Percentiles rank a stretch among this genome's conserved stretches.
phyloP scores from a whole-genome alignment of 2,329 filamentous ascomycete genomes.

The Alternaria infectoria region DNA sequence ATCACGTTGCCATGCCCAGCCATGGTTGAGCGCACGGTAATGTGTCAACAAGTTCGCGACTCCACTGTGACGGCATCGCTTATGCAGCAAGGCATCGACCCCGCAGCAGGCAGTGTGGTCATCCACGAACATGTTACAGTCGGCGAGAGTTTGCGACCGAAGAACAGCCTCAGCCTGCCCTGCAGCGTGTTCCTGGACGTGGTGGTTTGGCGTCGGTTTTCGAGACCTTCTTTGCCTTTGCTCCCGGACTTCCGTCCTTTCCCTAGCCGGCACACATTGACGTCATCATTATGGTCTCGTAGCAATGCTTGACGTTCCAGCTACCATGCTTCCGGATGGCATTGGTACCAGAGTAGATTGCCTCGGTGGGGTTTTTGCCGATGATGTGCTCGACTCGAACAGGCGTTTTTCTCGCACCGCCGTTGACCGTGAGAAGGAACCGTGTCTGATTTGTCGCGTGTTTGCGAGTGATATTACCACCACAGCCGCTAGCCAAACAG shows the following conservation, averaged over 20 bases:
- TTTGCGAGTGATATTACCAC: slow-evolving; percentile 11
- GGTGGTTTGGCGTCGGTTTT: slow-evolving; percentile 1
- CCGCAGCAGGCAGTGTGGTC: slow-evolving; percentile 4
- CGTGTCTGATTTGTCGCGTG: slow-evolving; percentile 35
- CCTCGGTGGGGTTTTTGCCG: slow-evolving; percentile 1
- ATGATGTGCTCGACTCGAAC: slow-evolving; percentile 9
- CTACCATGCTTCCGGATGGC: background rate
- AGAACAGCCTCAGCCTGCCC: background rate
- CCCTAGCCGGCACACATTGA: background rate
- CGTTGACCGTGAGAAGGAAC: slow-evolving; percentile 24
- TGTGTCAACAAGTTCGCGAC: slow-evolving; percentile 7
- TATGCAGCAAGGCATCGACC: slow-evolving; percentile 1
- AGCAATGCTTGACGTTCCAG: background rate
- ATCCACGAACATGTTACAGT: background rate
- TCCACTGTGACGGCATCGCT: slow-evolving; percentile 14
- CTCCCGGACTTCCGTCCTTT: background rate
- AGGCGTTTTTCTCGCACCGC: slow-evolving; percentile 32
- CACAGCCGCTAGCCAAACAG: slow-evolving; percentile 19
- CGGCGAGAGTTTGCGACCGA: background rate
- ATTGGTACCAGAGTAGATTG: background rate
- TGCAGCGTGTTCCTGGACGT: slow-evolving; percentile 14
- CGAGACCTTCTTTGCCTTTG: background rate
- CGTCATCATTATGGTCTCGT: slow-evolving; percentile 7
- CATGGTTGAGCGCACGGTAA: background rate
- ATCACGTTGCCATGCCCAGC: background rate